Evolutionary conservation across 805 yeast species (phyloP).

Genomic region (Naumovozyma dairenensis): DNA sequence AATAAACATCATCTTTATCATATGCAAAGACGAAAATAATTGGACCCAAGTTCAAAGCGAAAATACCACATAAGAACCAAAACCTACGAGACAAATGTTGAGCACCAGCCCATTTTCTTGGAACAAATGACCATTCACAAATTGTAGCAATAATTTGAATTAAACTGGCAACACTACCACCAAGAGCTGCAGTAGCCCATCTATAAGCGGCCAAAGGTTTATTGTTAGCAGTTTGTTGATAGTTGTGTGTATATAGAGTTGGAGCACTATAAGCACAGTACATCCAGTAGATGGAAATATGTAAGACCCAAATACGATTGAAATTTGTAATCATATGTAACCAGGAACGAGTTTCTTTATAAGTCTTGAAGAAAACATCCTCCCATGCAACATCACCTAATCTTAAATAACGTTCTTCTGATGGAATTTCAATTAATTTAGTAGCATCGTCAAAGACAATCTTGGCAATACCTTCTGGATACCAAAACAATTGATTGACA

Average conservation of each 20-base stretch:
- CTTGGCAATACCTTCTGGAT: slow-evolving; percentile 96
- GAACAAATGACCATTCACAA: slow-evolving; percentile 92
- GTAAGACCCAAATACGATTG: slow-evolving; percentile 97
- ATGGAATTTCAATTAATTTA: slow-evolving; percentile 80
- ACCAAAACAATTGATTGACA: slow-evolving; percentile 98
- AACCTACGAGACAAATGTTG: slow-evolving; percentile 89
- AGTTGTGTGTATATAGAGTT: slow-evolving; percentile 77
- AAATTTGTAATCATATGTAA: slow-evolving; percentile 89
- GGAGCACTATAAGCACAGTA: slow-evolving; percentile 90
- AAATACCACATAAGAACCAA: slow-evolving; percentile 56
- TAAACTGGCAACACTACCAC: slow-evolving; percentile 76
- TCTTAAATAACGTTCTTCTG: slow-evolving; percentile 78
- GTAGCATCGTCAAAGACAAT: slow-evolving; percentile 78
- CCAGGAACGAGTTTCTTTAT: slow-evolving; percentile 95
- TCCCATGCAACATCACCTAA: slow-evolving; percentile 91
- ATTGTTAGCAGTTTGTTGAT: slow-evolving; percentile 71
- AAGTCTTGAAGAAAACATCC: slow-evolving; percentile 89
- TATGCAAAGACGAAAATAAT: slow-evolving; percentile 76
- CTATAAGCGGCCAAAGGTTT: slow-evolving; percentile 82
- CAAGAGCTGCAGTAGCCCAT: slow-evolving; percentile 90
- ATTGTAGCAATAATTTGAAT: slow-evolving; percentile 82
- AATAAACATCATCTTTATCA: slow-evolving; percentile 55
- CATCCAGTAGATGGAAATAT: slow-evolving; percentile 86
- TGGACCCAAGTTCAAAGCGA: slow-evolving; percentile 72
- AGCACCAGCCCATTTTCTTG: slow-evolving; percentile 98